These are phyloP conservation scores for Saraca asoca DNA, from an alignment of 331 rosid species.

Conservation along the genomic window DNA sequence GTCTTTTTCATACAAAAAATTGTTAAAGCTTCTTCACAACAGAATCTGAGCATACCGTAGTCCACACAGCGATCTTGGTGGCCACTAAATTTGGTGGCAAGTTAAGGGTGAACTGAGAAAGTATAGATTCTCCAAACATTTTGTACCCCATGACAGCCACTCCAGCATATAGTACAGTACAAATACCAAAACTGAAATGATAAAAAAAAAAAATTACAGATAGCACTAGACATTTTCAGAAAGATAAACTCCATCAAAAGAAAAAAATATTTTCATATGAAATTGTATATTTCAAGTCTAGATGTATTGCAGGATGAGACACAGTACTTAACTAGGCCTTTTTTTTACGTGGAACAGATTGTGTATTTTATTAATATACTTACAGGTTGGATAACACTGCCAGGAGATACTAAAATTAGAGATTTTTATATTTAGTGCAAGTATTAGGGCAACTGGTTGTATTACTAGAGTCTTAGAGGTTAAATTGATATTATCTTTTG, in stretches of 20 bases:
- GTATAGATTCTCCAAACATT: constrained; percentile 85
- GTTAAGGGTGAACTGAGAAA: constrained; percentile 94
- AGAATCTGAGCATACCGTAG: constrained; percentile 67
- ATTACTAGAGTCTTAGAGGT: constrained; percentile 2
- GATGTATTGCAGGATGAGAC: constrained; percentile 2
- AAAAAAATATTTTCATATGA: constrained; percentile 9
- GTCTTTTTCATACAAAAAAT: too few relatives aligned
- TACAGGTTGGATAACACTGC: constrained; percentile 15
- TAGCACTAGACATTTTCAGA: constrained; percentile 20
- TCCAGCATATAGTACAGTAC: constrained; percentile 75
- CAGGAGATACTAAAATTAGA: not conserved
- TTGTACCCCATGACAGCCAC: constrained; percentile 91
- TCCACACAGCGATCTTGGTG: constrained; percentile 93
- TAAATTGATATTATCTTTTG: constrained; percentile 5
- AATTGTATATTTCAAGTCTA: constrained; percentile 6
- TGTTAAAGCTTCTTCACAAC: not conserved
- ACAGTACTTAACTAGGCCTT: not conserved
- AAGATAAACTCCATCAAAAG: not conserved
- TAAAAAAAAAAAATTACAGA: constrained; percentile 13
- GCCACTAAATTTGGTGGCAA: constrained; percentile 82
- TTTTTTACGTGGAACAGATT: constrained; percentile 3
- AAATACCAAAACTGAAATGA: constrained; percentile 61
- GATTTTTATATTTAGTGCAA: too few relatives aligned
- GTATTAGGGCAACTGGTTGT: too few relatives aligned
- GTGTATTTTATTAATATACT: constrained; percentile 1